These are phyloP conservation scores for Paramecium bursaria DNA, from an alignment of 73 alveolate species.

Conservation along the genomic window DNA sequence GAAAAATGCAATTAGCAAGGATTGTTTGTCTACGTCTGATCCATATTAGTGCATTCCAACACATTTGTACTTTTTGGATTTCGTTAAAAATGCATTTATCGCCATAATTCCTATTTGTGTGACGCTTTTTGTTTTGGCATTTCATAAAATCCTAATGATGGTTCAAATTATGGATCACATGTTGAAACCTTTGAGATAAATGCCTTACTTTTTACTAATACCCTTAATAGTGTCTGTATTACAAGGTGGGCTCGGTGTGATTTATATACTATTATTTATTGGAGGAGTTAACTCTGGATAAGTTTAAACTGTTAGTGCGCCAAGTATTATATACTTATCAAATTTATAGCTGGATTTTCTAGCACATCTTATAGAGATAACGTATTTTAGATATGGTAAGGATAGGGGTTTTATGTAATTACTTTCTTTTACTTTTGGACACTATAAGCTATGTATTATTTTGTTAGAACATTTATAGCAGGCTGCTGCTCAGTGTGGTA, in stretches of 20 bases:
- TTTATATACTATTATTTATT: constrained; percentile 2
- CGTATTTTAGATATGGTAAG: constrained; percentile 13
- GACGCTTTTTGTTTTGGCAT: neutral
- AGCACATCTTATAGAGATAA: neutral
- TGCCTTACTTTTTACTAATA: neutral
- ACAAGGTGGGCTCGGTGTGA: neutral
- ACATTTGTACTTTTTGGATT: constrained; percentile 11
- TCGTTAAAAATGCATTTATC: neutral
- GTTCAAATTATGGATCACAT: constrained; percentile 12
- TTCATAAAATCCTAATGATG: constrained; percentile 43
- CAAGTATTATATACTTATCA: too few relatives aligned
- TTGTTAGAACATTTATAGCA: constrained; percentile 15
- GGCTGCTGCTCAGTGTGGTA: constrained; percentile 46
- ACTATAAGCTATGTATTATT: constrained; percentile 27
- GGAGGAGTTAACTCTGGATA: constrained; percentile 31
- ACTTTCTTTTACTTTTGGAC: constrained; percentile 28
- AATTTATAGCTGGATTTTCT: constrained; percentile 52
- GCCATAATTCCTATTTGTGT: constrained; percentile 42
- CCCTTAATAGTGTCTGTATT: constrained; percentile 16
- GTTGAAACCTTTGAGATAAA: constrained; percentile 28
- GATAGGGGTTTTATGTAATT: constrained; percentile 25
- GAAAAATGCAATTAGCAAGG: neutral
- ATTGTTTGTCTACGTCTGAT: constrained; percentile 4
- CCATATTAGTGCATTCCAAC: constrained; percentile 39
- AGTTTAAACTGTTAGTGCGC: constrained; percentile 34